phyloP scores from a whole-genome alignment of 305 asterid genomes.

The Solanum chacoense region DNA sequence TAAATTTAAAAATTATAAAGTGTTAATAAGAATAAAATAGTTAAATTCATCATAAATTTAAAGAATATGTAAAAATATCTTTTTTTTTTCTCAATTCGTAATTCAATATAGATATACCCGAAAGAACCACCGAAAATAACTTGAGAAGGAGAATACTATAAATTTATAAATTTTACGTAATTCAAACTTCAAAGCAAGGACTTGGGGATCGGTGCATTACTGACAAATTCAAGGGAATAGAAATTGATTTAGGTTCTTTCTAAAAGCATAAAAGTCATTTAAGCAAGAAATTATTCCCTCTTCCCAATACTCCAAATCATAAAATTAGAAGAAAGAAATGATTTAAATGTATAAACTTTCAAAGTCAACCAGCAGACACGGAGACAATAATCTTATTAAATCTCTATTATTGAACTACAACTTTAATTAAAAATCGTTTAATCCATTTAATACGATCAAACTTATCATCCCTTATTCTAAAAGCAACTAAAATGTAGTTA shows the following conservation, averaged over 20 bases:
- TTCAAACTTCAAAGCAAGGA: not conserved
- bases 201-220: not conserved
- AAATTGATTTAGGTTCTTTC: not conserved
- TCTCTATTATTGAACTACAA: not conserved
- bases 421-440: not conserved
- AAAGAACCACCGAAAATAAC: not conserved
- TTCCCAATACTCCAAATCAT: not conserved
- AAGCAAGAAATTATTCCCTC: not conserved
- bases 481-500: slow-evolving; percentile 26
- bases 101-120: too few species aligned
- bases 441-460: not conserved
- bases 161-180: not conserved
- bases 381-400: not conserved
- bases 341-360: not conserved
- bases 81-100: not conserved
- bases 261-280: not conserved
- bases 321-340: not conserved
- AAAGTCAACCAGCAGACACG: slow-evolving; percentile 1
- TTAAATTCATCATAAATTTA: too few species aligned
- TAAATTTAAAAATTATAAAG: not conserved
- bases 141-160: not conserved
- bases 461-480: slow-evolving; percentile 8
- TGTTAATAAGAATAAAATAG: too few species aligned
- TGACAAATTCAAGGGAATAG: not conserved
- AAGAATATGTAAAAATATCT: accelerated